Evolutionary conservation across 306 rosid genomes (phyloP).

Genomic region (Quercus mongolica): DNA sequence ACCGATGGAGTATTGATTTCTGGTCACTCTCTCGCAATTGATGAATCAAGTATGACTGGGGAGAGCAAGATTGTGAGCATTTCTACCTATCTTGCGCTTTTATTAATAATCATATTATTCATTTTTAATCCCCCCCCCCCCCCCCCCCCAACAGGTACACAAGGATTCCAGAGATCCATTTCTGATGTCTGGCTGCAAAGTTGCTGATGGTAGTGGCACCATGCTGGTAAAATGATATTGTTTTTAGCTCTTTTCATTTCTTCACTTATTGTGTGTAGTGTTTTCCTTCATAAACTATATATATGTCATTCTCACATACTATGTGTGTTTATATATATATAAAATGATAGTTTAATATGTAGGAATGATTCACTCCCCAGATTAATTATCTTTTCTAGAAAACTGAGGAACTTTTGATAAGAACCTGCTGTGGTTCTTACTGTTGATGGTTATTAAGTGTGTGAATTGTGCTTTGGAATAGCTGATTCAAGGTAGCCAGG

Average conservation of each 20-base stretch:
- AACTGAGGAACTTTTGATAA: too few species aligned
- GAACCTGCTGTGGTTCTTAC: too few species aligned
- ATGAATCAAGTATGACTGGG: slow-evolving; percentile 97
- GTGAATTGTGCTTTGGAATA: too few species aligned
- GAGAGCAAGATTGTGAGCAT: slow-evolving; percentile 90
- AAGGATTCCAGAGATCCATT: slow-evolving; percentile 71
- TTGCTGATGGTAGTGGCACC: slow-evolving; percentile 85
- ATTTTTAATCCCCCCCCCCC: too few species aligned
- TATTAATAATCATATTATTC: not conserved
- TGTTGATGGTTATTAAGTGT: too few species aligned
- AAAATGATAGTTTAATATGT: not conserved
- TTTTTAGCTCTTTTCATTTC: not conserved
- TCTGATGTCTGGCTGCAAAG: slow-evolving; percentile 89
- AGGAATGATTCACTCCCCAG: not conserved
- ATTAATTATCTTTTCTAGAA: not conserved
- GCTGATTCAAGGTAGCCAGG: too few species aligned
- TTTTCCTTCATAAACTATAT: not conserved
- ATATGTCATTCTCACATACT: too few species aligned
- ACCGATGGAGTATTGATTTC: slow-evolving; percentile 81
- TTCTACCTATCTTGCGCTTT: slow-evolving; percentile 4
- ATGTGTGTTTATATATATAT: too few species aligned
- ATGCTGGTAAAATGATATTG: slow-evolving; percentile 65
- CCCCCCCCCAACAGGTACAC: slow-evolving; percentile 36
- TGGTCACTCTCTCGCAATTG: slow-evolving; percentile 90
- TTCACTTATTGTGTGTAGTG: not conserved